Evolutionary conservation across 306 rosid genomes (phyloP).

Genomic region (Casuarina cunninghamiana): DNA sequence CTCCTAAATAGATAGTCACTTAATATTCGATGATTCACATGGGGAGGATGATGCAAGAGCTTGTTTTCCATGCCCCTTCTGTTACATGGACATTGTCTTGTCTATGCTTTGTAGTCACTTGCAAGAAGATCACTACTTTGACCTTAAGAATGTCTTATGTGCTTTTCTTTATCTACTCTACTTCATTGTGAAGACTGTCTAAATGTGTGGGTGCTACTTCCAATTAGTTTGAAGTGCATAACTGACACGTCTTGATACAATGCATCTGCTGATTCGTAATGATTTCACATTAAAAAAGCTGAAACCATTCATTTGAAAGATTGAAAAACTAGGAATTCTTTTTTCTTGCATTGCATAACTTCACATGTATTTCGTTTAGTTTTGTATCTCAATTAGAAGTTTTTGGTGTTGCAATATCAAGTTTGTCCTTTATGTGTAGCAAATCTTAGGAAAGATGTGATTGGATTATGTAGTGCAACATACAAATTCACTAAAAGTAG

Average conservation of each 20-base stretch:
- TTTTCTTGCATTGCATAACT: too few relatives aligned
- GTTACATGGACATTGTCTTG: constrained; percentile 73
- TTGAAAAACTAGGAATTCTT: constrained; percentile 13
- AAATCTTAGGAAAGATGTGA: constrained; percentile 67
- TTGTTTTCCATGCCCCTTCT: constrained; percentile 80
- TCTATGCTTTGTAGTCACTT: constrained; percentile 61
- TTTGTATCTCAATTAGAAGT: constrained; percentile 26
- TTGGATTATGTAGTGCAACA: constrained; percentile 60
- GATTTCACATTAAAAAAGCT: too few relatives aligned
- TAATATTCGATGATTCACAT: constrained; percentile 49
- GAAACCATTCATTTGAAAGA: constrained; percentile 6
- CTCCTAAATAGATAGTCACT: constrained; percentile 40
- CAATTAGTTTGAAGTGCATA: constrained; percentile 11
- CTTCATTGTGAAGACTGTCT: neutral
- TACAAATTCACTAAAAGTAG: constrained; percentile 72
- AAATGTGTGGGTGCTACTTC: constrained; percentile 11
- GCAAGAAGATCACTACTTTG: constrained; percentile 80
- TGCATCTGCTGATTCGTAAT: too few relatives aligned
- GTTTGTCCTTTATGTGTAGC: constrained; percentile 94
- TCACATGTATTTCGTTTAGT: constrained; percentile 2
- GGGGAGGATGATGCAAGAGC: constrained; percentile 58
- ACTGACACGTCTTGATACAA: too few relatives aligned
- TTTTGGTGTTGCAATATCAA: constrained; percentile 43
- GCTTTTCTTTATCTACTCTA: constrained; percentile 8
- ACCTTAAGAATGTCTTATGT: constrained; percentile 68